Conservation (phyloP, 208 protist species). For the Hexamita inflata region DNA sequence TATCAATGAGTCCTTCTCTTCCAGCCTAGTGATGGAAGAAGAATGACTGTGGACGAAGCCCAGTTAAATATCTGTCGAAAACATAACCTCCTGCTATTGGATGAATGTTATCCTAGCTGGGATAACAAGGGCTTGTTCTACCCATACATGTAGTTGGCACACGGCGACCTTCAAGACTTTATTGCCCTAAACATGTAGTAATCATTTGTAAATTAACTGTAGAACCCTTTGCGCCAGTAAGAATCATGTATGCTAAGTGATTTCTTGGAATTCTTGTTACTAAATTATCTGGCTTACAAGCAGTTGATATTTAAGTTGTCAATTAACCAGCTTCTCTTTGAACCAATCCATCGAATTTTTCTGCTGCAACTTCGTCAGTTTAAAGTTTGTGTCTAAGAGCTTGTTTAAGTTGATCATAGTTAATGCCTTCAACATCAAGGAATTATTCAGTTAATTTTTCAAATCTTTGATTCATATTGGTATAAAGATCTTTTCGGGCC, state of each 20-base stretch:
- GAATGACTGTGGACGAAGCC: constrained; percentile 91
- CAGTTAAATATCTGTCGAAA: constrained; percentile 81
- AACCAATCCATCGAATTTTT: not conserved
- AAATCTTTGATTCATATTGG: not conserved
- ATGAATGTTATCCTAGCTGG: constrained; percentile 18
- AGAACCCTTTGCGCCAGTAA: constrained; percentile 89
- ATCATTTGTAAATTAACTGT: constrained; percentile 95
- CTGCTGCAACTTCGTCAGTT: not conserved
- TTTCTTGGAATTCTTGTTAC: not conserved
- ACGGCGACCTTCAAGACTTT: constrained; percentile 89
- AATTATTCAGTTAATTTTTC: not conserved
- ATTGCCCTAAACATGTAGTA: constrained; percentile 78
- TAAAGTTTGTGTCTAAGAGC: constrained; percentile 1
- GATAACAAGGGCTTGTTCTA: constrained; percentile 75
- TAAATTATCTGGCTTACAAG: not conserved
- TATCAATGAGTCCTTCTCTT: constrained; percentile 97
- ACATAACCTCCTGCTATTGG: constrained; percentile 39
- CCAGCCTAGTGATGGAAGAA: constrained; percentile 99
- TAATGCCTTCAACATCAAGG: not conserved
- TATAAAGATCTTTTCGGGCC: not conserved
- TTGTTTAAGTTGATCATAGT: constrained; percentile 1
- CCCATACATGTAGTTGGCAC: constrained; percentile 79
- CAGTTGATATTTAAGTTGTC: not conserved
- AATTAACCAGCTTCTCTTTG: not conserved
- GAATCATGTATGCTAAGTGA: constrained; percentile 76